Evolutionary conservation across 305 asterid genomes (phyloP), one percentile per base, ranked within the genome.

Genomic region (Coffea humblotiana): DNA sequence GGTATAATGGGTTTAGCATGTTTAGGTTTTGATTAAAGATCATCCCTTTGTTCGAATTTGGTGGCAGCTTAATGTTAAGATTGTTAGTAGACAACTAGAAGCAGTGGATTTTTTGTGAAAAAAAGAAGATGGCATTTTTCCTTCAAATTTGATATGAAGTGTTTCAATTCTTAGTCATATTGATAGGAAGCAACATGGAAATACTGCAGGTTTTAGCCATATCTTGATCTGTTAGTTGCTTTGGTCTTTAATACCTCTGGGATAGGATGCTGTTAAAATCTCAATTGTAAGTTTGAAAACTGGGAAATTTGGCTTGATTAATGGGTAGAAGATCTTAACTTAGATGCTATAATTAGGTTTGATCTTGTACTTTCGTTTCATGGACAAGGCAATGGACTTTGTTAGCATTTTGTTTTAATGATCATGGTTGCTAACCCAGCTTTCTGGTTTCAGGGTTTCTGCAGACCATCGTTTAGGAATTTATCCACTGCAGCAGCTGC

Each of bases 401-500:
- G 19, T 6, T 6, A 15, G 23, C 18, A 21, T 48, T 16, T 76
- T 63, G 61, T 27, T 58, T 45, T 74, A 43, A 23, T 77, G 68
- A 66, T 19, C 43, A 51, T 66, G 75, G 67, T 69, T 27, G 70
- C 56, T 71, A 14, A 64, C 35, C 29, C 67, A 54, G 63, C 54
- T 0, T 58, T 74, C 74, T 77, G 49, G 77, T 83, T 87, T 78
- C 87, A 93, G 97, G 90, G 85, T 71, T 52, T 79, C 25, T 79
- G 76, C 72, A 86, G 83, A 85, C 76, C 83, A 48, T 72, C 88
- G 47, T 87, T 84, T 72, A 87, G 90, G 86, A 88, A 77, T 60
- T 85, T 90, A 80, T 92, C 97, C 78, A 88, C 93, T 1, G 66
- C 83, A 6, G 85, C 90, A 66, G 82, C 90, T 49, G 83, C 88